phyloP scores from a whole-genome alignment of 345 rosid species.

The Brassica carinata region DNA sequence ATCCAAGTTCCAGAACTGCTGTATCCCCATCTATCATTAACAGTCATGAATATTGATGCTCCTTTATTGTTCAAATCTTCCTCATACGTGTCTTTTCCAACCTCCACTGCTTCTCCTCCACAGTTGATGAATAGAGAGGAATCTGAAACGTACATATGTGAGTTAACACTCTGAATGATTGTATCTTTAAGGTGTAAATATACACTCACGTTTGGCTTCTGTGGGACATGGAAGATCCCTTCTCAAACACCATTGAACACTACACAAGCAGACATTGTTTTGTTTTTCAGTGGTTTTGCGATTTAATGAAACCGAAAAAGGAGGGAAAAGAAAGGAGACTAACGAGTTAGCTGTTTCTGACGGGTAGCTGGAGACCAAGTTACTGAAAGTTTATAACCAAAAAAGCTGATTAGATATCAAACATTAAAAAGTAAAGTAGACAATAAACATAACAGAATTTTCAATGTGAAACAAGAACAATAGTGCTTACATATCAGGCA shows the following conservation, averaged over 20 bases:
- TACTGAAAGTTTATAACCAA: slow-evolving; percentile 47
- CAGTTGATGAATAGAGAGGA: slow-evolving; percentile 77
- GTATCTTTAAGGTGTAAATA: slow-evolving; percentile 9
- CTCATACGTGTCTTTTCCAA: slow-evolving; percentile 44
- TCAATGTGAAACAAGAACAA: neutral
- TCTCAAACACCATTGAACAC: slow-evolving; percentile 66
- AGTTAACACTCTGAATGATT: slow-evolving; percentile 5
- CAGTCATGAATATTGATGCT: slow-evolving; percentile 42
- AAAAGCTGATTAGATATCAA: neutral
- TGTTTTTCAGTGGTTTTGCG: neutral
- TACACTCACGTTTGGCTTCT: slow-evolving; percentile 54
- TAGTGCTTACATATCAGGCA: neutral
- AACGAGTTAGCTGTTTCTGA: slow-evolving; percentile 53
- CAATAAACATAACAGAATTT: neutral
- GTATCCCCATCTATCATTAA: slow-evolving; percentile 58
- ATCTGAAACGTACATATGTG: slow-evolving; percentile 41
- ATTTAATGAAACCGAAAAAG: neutral
- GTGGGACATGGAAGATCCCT: slow-evolving; percentile 65
- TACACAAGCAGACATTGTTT: slow-evolving; percentile 26
- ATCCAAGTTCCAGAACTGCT: slow-evolving; percentile 71
- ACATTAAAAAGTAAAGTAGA: neutral
- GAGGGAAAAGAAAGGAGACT: slow-evolving; percentile 34
- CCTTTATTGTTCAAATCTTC: slow-evolving; percentile 52
- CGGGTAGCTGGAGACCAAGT: slow-evolving; percentile 61
- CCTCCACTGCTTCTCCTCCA: slow-evolving; percentile 47